Evolutionary conservation across 2,329 filamentous ascomycete species (phyloP).

Genomic region (Passalora sequoiae): DNA sequence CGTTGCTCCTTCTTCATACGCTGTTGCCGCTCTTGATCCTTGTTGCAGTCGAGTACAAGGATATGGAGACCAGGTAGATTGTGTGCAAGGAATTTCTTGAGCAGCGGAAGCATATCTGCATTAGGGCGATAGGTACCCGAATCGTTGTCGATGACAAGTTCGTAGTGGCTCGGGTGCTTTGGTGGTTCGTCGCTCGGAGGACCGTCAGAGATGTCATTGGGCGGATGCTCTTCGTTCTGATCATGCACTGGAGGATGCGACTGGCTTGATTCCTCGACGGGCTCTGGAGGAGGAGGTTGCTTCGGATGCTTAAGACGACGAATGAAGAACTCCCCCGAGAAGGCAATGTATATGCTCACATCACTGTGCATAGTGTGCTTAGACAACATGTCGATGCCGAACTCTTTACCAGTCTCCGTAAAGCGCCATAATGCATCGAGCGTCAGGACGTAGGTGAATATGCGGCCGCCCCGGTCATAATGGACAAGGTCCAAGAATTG

Average conservation of each 20-base stretch:
- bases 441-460: constrained; percentile 89
- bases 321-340: constrained; percentile 88
- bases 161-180: constrained; percentile 60
- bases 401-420: constrained; percentile 93
- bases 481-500: constrained; percentile 83
- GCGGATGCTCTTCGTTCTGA: constrained; percentile 48
- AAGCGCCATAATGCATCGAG: constrained; percentile 83
- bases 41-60: constrained; percentile 65
- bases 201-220: constrained; percentile 45
- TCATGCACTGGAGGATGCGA: constrained; percentile 39
- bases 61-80: constrained; percentile 77
- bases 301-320: constrained; percentile 57
- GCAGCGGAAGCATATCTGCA: constrained; percentile 63
- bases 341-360: constrained; percentile 85
- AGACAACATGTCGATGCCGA: constrained; percentile 84
- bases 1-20: constrained; percentile 72
- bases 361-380: constrained; percentile 98
- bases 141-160: constrained; percentile 92
- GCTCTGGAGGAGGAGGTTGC: constrained; percentile 38
- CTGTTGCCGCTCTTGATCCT: constrained; percentile 65
- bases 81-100: constrained; percentile 63
- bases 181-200: constrained; percentile 42
- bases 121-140: constrained; percentile 90
- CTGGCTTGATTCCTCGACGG: constrained; percentile 41
- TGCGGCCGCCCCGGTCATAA: constrained; percentile 75